Conservation (phyloP, 2,329 filamentous ascomycete genomes). For the Cadophora sp. region DNA sequence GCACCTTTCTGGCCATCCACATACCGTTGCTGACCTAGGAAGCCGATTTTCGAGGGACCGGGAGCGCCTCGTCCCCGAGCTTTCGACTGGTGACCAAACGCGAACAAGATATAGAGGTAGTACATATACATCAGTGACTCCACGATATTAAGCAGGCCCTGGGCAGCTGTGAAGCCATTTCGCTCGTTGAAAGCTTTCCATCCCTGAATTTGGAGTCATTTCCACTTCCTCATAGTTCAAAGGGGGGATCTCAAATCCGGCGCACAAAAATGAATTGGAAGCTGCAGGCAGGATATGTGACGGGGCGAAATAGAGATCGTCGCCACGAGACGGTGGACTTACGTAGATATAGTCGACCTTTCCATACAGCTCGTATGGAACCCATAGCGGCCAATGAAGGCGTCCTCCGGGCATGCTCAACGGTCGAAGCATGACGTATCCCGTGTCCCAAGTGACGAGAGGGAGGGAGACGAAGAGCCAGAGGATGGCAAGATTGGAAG, state of each 20-base stretch:
- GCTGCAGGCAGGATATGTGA: not conserved
- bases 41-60: constrained; percentile 47
- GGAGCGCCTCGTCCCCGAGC: constrained; percentile 42
- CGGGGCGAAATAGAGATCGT: not conserved
- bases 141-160: constrained; percentile 63
- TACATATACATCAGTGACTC: constrained; percentile 65
- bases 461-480: constrained; percentile 71
- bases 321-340: constrained; percentile 40
- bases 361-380: constrained; percentile 71
- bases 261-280: not conserved
- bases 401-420: constrained; percentile 70
- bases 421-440: constrained; percentile 70
- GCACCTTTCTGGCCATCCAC: constrained; percentile 59
- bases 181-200: constrained; percentile 64
- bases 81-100: constrained; percentile 47
- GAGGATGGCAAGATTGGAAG: constrained; percentile 61
- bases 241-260: not conserved
- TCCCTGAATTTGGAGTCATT: constrained; percentile 41
- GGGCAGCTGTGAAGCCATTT: constrained; percentile 71
- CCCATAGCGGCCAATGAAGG: constrained; percentile 67
- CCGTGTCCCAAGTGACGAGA: constrained; percentile 70
- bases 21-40: constrained; percentile 56
- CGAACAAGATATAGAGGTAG: constrained; percentile 62
- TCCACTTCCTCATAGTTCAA: not conserved
- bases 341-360: constrained; percentile 68